Percentiles rank a stretch among this genome's conserved stretches.
Evolutionary conservation across 305 asterid species (phyloP).

Genomic region (Withania somnifera): DNA sequence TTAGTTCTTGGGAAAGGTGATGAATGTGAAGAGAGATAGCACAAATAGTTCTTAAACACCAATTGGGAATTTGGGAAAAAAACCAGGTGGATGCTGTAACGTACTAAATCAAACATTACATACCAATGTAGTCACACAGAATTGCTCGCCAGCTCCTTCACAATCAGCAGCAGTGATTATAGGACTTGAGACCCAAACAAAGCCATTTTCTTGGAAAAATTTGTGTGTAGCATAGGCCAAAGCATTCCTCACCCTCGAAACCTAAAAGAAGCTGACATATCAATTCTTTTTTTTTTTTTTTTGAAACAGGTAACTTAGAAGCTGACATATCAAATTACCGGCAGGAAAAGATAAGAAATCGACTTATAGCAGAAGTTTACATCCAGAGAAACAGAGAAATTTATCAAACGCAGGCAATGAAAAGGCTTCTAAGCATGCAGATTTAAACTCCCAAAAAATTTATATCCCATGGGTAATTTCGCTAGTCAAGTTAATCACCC

Average conservation of each 20-base stretch:
- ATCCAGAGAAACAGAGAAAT: not conserved
- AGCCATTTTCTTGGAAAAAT: slow-evolving; percentile 91
- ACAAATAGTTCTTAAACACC: not conserved
- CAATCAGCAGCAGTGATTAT: slow-evolving; percentile 97
- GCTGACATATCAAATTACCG: slow-evolving; percentile 3
- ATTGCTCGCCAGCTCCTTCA: slow-evolving; percentile 99
- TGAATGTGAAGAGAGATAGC: not conserved
- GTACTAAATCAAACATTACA: slow-evolving; percentile 8
- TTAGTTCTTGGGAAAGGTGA: not conserved
- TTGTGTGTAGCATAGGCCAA: slow-evolving; percentile 91
- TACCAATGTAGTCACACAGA: slow-evolving; percentile 98
- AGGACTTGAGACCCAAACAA: slow-evolving; percentile 96
- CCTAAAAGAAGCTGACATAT: slow-evolving; percentile 37
- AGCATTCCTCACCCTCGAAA: slow-evolving; percentile 93
- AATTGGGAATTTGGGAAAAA: not conserved
- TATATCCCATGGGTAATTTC: not conserved
- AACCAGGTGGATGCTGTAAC: not conserved
- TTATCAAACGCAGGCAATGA: not conserved
- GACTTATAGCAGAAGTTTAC: not conserved
- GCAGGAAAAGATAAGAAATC: not conserved
- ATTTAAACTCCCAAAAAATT: not conserved
- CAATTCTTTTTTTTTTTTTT: too few species aligned
- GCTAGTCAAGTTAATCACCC: not conserved
- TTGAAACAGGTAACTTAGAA: too few species aligned
- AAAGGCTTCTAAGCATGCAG: not conserved